These are phyloP conservation scores for Suhomyces bokatorum DNA, from an alignment of 1,139 yeast genomes.

Conservation along the genomic window DNA sequence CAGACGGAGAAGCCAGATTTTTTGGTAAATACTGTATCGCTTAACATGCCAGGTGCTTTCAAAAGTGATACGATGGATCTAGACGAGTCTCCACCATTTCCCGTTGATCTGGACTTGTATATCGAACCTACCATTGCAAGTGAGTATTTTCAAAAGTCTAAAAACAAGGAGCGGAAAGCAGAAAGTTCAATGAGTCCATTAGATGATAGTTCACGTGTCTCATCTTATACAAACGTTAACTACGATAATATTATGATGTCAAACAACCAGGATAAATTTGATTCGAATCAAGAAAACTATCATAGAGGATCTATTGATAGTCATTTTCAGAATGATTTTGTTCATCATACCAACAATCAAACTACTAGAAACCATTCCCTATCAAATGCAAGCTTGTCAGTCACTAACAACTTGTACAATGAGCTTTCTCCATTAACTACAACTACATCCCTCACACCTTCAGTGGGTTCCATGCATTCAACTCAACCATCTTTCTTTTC, in stretches of 20 bases:
- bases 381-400: slow-evolving; percentile 12
- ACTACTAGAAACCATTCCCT: slow-evolving; percentile 11
- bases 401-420: slow-evolving; percentile 14
- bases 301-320: slow-evolving; percentile 16
- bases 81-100: slow-evolving; percentile 43
- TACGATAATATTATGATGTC: slow-evolving; percentile 7
- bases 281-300: background rate
- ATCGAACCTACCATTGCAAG: slow-evolving; percentile 5
- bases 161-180: slow-evolving; percentile 2
- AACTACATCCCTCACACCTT: slow-evolving; percentile 47
- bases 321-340: slow-evolving; percentile 11
- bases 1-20: slow-evolving; percentile 7
- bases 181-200: slow-evolving; percentile 13
- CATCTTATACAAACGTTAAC: slow-evolving; percentile 12
- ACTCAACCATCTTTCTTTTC: slow-evolving; percentile 49
- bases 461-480: slow-evolving; percentile 43
- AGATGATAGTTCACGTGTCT: slow-evolving; percentile 15
- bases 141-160: background rate
- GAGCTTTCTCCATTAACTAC: slow-evolving; percentile 49
- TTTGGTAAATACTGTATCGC: slow-evolving; percentile 13
- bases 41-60: slow-evolving; percentile 38
- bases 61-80: slow-evolving; percentile 36
- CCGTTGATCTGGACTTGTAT: slow-evolving; percentile 36
- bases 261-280: background rate
- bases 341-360: slow-evolving; percentile 4